Evolutionary conservation across 176 grass and related monocot genomes (phyloP), one percentile per base, ranked within the genome.

Genomic region (Otatea glauca): DNA sequence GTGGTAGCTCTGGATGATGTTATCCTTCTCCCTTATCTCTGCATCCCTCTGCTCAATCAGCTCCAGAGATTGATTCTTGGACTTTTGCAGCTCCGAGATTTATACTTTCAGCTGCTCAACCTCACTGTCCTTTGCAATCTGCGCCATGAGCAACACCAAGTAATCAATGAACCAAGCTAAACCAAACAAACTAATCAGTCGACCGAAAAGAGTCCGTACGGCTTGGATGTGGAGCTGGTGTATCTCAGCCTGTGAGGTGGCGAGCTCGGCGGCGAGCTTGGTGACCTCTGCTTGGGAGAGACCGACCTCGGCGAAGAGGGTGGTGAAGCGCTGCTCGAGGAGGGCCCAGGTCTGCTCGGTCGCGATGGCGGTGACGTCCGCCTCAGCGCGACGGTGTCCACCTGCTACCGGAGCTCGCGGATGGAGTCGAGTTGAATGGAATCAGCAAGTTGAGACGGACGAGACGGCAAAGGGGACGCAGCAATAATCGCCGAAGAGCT

Each of bases 281-380:
- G 85, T 38, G 3, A 74, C 88, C 89, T 96, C 91, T 18, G 96
- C 85, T 72, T 88, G 89, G 73, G 82, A 74, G 23, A 89, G 88
- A 20, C 82, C 96, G 74, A 89, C 84, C 76, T 99, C 93, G 15
- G 80, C 81, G 9, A 89, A 95, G 49, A 96, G 91, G 32, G 87
- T 49, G n/a, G 86, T 86, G 56, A 86, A 99, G 3, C 93, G 91
- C 84, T 96, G 96, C 89, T 99, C 96, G 47, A 99, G 86, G 66
- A 96, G 91, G 35, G 91, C 87, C 69, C 93, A 96, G 37, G 91
- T 99, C 86, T 99, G 93, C 76, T 99, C 96, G n/a, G 93, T 85
- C 8, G 93, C 77, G 69, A 99, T 96, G 77, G 93, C 72, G 2
- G 89, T 88, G 5, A 91, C 91, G 41, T 99, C 93, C 1, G 91